Percentiles rank a stretch among this genome's conserved stretches.
These are phyloP conservation scores for Starmerella stigmatis DNA, from an alignment of 805 yeast genomes.

Conservation along the genomic window DNA sequence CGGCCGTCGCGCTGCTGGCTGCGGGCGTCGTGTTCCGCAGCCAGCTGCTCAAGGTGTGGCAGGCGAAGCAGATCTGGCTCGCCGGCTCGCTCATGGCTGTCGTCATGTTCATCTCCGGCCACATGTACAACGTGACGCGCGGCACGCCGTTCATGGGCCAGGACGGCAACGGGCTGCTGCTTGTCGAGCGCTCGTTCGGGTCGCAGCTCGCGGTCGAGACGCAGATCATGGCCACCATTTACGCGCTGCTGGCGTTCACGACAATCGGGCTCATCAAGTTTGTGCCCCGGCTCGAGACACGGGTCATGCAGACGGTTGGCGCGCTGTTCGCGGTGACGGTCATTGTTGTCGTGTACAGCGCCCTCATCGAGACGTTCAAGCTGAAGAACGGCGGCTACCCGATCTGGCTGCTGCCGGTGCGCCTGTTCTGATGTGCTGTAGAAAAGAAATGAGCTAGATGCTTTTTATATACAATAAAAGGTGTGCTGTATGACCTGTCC, in stretches of 20 bases:
- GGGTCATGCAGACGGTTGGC: constrained; percentile 41
- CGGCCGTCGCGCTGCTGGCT: constrained; percentile 11
- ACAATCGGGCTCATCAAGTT: constrained; percentile 49
- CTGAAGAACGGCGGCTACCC: constrained; percentile 73
- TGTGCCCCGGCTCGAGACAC: constrained; percentile 41
- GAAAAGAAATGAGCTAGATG: neutral
- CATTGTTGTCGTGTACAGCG: constrained; percentile 51
- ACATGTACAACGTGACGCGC: constrained; percentile 88
- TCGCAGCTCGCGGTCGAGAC: constrained; percentile 81
- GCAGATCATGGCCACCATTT: constrained; percentile 57
- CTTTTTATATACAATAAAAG: no score
- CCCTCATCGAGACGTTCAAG: constrained; percentile 53
- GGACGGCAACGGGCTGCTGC: constrained; percentile 38
- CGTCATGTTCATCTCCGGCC: constrained; percentile 70
- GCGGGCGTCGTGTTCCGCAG: constrained; percentile 23
- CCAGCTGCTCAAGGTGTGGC: constrained; percentile 35
- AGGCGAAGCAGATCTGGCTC: constrained; percentile 62
- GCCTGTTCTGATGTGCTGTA: constrained; percentile 20
- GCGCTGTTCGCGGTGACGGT: constrained; percentile 37
- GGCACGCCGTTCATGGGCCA: constrained; percentile 45
- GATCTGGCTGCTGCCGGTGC: constrained; percentile 40
- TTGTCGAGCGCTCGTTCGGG: constrained; percentile 58
- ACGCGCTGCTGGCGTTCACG: constrained; percentile 51
- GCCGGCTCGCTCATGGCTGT: constrained; percentile 50
- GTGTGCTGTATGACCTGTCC: no score